A percentile compares a stretch with the other conserved stretches of the same genome.
Evolutionary conservation across 495 filamentous ascomycete genomes (phyloP).

Genomic region (Penicillium cataractarum): DNA sequence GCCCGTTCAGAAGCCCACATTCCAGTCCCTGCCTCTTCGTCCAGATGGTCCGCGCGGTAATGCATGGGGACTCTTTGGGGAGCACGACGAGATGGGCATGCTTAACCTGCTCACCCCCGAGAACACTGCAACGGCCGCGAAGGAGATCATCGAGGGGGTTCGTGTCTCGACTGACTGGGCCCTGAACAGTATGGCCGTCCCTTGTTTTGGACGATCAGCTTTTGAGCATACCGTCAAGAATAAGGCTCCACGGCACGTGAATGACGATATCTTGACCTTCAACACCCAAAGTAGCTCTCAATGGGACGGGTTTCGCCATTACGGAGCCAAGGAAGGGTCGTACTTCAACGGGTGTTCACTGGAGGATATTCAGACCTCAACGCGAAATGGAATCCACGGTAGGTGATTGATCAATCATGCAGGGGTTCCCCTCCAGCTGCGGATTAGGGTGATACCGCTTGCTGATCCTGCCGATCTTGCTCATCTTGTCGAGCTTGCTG

Average conservation of each 20-base stretch:
- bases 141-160: slow-evolving; percentile 54
- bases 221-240: slow-evolving; percentile 41
- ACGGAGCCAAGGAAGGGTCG: slow-evolving; percentile 45
- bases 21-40: slow-evolving; percentile 47
- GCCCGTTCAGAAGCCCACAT: slow-evolving; percentile 31
- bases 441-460: neutral
- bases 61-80: slow-evolving; percentile 55
- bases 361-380: slow-evolving; percentile 55
- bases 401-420: slow-evolving; percentile 8
- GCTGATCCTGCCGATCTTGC: neutral
- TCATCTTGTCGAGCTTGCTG: neutral
- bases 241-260: slow-evolving; percentile 49
- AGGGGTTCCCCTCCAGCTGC: neutral
- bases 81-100: slow-evolving; percentile 47
- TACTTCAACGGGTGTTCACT: slow-evolving; percentile 67
- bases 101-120: slow-evolving; percentile 54
- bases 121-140: slow-evolving; percentile 46
- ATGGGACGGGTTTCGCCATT: slow-evolving; percentile 62
- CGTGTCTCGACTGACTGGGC: slow-evolving; percentile 50
- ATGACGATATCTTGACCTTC: slow-evolving; percentile 63
- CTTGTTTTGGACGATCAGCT: slow-evolving; percentile 33
- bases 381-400: slow-evolving; percentile 50
- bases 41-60: slow-evolving; percentile 44
- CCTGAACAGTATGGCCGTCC: slow-evolving; percentile 33
- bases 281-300: slow-evolving; percentile 62